Evolutionary conservation across 2,329 filamentous ascomycete species (phyloP).

Genomic region (Alternaria sp.): DNA sequence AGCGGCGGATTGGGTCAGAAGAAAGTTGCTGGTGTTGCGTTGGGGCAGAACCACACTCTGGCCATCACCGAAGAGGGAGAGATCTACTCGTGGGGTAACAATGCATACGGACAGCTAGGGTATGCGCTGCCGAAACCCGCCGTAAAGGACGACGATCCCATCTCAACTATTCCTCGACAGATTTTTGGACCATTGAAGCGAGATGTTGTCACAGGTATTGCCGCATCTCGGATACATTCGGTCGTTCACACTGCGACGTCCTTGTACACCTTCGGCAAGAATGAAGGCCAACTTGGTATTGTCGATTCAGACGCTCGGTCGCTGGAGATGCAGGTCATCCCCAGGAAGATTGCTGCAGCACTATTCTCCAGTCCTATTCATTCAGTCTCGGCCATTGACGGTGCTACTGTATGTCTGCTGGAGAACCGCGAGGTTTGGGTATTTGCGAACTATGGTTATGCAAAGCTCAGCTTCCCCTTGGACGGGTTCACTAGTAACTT

Average conservation of each 20-base stretch:
- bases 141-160: slow-evolving; percentile 80
- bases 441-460: slow-evolving; percentile 95
- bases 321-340: slow-evolving; percentile 80
- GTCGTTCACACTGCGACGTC: slow-evolving; percentile 83
- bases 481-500: slow-evolving; percentile 76
- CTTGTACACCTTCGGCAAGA: slow-evolving; percentile 94
- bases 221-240: slow-evolving; percentile 90
- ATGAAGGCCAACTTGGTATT: slow-evolving; percentile 89
- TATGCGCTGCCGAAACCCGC: slow-evolving; percentile 75
- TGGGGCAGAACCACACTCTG: slow-evolving; percentile 91
- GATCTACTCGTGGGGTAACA: slow-evolving; percentile 93
- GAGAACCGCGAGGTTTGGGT: slow-evolving; percentile 91
- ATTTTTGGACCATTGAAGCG: slow-evolving; percentile 92
- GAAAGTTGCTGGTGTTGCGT: slow-evolving; percentile 76
- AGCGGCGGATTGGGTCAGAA: slow-evolving; percentile 75
- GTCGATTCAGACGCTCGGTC: slow-evolving; percentile 96
- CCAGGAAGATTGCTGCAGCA: slow-evolving; percentile 87
- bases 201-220: slow-evolving; percentile 80
- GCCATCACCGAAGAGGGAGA: slow-evolving; percentile 87
- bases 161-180: slow-evolving; percentile 82
- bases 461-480: slow-evolving; percentile 84
- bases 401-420: slow-evolving; percentile 84
- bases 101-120: slow-evolving; percentile 84
- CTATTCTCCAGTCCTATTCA: slow-evolving; percentile 76
- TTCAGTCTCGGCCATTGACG: slow-evolving; percentile 87